Percentiles rank a stretch among this genome's conserved stretches.
These are phyloP conservation scores for Lepiota brunneoincarnata DNA, from an alignment of 768 basidiomycete genomes.

Conservation along the genomic window DNA sequence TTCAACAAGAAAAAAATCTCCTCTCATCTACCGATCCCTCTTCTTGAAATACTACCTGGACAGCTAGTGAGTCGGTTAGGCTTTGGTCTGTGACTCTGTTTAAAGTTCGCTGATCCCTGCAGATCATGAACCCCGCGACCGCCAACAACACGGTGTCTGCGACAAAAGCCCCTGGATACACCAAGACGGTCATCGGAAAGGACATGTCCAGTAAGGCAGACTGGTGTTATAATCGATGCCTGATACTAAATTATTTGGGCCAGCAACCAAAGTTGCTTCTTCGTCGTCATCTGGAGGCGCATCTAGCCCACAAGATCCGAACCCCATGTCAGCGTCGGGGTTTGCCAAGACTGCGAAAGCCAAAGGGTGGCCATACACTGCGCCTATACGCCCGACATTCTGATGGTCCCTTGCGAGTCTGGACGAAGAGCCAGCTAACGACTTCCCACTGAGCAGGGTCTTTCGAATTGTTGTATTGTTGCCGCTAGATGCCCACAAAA, in stretches of 20 bases:
- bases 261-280: neutral
- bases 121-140: conserved; percentile 1
- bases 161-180: conserved; percentile 4
- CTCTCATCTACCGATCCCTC: too few relatives aligned
- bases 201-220: conserved; percentile 4
- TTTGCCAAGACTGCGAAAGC: conserved; percentile 17
- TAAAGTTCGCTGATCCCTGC: neutral
- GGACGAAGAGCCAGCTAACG: neutral
- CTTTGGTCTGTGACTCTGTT: neutral
- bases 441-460: neutral
- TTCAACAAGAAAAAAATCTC: too few relatives aligned
- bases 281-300: neutral
- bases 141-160: conserved; percentile 5
- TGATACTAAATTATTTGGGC: neutral
- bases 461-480: neutral
- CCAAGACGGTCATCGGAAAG: conserved; percentile 9
- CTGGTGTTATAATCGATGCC: neutral
- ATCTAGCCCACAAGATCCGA: neutral
- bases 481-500: neutral
- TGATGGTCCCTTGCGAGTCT: conserved; percentile 11
- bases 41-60: too few relatives aligned
- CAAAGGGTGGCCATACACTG: conserved; percentile 19
- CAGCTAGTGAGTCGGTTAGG: neutral
- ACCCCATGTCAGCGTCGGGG: conserved; percentile 13
- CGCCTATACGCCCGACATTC: conserved; percentile 20